Conservation (phyloP, 176 grass and related monocot species). For the Hyparrhenia diplandra region DNA sequence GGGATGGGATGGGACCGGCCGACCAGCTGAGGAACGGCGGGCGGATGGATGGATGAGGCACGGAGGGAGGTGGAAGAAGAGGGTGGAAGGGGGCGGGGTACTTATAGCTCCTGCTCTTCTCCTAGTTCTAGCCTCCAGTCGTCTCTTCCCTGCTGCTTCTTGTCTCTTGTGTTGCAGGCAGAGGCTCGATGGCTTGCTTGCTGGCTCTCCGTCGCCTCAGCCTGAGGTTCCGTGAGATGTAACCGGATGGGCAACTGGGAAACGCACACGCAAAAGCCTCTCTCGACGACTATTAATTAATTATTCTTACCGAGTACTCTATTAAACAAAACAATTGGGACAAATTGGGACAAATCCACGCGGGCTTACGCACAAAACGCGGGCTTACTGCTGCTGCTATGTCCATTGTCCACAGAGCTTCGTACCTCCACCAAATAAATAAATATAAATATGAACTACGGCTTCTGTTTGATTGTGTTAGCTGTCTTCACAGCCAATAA, state of each 20-base stretch:
- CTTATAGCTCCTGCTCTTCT: constrained; percentile 20
- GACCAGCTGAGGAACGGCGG: neutral
- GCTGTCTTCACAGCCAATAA: neutral
- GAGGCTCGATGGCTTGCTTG: neutral
- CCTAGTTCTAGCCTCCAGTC: neutral
- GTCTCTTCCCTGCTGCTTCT: neutral
- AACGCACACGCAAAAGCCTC: constrained; percentile 35
- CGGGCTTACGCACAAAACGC: no score
- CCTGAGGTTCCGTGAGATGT: neutral
- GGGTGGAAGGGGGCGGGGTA: neutral
- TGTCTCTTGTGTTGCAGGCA: neutral
- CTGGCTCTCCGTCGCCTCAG: neutral
- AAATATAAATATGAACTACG: neutral
- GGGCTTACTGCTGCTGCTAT: neutral
- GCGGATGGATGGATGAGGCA: neutral
- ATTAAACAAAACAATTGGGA: neutral
- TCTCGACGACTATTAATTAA: neutral
- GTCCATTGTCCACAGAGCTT: neutral
- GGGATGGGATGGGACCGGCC: neutral
- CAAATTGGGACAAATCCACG: neutral
- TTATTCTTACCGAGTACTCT: neutral
- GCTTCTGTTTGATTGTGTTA: neutral
- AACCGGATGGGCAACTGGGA: neutral
- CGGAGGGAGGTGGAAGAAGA: neutral
- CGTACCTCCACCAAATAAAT: neutral